Percentiles rank a stretch among this genome's conserved stretches.
Evolutionary conservation across 768 basidiomycete genomes (phyloP).

Genomic region (Leccinum boreale): DNA sequence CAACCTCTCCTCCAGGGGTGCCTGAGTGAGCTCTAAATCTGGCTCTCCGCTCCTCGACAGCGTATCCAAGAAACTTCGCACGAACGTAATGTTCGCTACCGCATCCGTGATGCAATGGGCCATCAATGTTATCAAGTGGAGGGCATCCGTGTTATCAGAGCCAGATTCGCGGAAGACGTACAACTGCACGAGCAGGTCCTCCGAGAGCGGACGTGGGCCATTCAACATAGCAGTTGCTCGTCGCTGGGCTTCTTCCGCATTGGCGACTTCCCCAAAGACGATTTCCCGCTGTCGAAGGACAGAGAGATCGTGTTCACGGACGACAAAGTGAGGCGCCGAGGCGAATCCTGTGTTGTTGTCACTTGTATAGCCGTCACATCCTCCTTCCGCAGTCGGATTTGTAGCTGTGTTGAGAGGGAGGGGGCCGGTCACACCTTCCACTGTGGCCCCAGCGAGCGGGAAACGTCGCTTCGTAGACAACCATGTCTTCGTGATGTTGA

Average conservation of each 20-base stretch:
- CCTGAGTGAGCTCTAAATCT: constrained; percentile 2
- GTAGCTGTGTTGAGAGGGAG: not conserved
- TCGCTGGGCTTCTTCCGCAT: constrained; percentile 33
- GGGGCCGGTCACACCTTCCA: constrained; percentile 22
- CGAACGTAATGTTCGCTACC: constrained; percentile 38
- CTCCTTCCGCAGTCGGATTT: not conserved
- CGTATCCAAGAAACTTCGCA: constrained; percentile 45
- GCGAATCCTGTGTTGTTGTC: not conserved
- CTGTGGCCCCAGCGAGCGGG: constrained; percentile 45
- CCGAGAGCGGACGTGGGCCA: constrained; percentile 38
- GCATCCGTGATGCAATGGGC: constrained; percentile 55
- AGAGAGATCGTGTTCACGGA: constrained; percentile 37
- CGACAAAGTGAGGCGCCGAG: constrained; percentile 35
- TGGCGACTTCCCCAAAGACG: constrained; percentile 30
- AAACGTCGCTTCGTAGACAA: constrained; percentile 43
- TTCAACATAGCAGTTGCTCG: constrained; percentile 31
- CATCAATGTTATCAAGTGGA: constrained; percentile 43
- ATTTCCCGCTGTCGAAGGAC: constrained; percentile 38
- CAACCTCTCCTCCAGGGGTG: constrained; percentile 38
- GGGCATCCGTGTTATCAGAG: constrained; percentile 29
- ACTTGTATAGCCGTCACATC: not conserved
- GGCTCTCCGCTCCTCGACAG: constrained; percentile 19
- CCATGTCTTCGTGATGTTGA: constrained; percentile 45
- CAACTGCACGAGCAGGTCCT: constrained; percentile 40
- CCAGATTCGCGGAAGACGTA: constrained; percentile 37